Evolutionary conservation across 169 alveolate genomes (phyloP), one percentile per base, ranked within the genome.

Genomic region (Plasmodium reichenowi): DNA sequence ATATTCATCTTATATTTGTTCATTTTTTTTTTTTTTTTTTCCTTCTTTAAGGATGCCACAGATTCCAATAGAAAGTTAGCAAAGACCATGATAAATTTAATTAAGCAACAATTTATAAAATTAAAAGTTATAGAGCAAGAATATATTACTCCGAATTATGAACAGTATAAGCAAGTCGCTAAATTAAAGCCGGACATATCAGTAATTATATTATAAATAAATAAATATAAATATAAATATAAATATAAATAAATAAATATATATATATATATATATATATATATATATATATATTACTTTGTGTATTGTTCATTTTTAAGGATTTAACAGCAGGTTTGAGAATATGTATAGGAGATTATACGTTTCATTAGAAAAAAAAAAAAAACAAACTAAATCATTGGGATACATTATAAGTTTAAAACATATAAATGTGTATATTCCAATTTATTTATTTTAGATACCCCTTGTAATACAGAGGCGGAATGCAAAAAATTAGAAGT

Each of bases 401-500:
- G 43, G 43, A 29, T 29, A 29, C 5, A 0, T 29, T 29, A 29
- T 29, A 29, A 1, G 43, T 29, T 29, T 29, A 29, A 29, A 29
- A 29, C 43, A 29, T 29, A 29, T 29, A 29, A 0, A 29, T 29
- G 43, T 29, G 4, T 29, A 29, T 29, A 29, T 29, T 29, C 43
- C 43, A 29, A 29, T 29, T 29, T 29, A 29, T 3, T 29, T 29
- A 29, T 29, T 29, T 29, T 32, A 78, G 89, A 78, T 15, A 78
- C 89, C 10, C 89, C 89, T 3, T 43, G 80, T 60, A 56, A 72
- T 17, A 47, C 47, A 43, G 71, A 87, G 88, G 95, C 92, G 75
- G 75, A 89, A 85, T 58, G 93, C 56, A 67, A 85, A 90, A 62
- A 91, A 88, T 66, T 68, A 83, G 87, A 88, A 52, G 76, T 94